Percentiles rank a stretch among this genome's conserved stretches.
These are phyloP conservation scores for Pythium insidiosum DNA, from an alignment of 352 stramenopile genomes.

Conservation along the genomic window DNA sequence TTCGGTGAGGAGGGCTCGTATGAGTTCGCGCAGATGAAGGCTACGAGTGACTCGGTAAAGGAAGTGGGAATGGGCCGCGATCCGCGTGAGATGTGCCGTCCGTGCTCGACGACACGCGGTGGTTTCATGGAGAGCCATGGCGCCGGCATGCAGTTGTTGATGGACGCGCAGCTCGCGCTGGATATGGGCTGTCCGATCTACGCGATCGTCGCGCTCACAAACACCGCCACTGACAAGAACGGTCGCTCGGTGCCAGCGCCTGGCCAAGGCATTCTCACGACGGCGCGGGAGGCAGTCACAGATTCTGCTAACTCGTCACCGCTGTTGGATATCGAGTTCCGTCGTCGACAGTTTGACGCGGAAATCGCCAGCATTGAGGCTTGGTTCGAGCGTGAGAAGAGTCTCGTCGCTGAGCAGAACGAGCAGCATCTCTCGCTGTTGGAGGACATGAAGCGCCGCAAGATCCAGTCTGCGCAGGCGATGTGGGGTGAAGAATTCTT, in stretches of 20 bases:
- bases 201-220: constrained; percentile 71
- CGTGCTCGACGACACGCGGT: constrained; percentile 65
- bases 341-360: constrained; percentile 63
- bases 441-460: constrained; percentile 57
- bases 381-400: constrained; percentile 59
- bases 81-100: constrained; percentile 77
- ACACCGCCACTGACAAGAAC: constrained; percentile 86
- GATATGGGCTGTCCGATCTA: constrained; percentile 87
- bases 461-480: constrained; percentile 53
- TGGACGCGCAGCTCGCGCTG: constrained; percentile 80
- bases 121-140: constrained; percentile 89
- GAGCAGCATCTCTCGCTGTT: constrained; percentile 32
- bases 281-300: constrained; percentile 43
- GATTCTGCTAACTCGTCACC: constrained; percentile 24
- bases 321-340: constrained; percentile 64
- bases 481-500: constrained; percentile 73
- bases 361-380: constrained; percentile 65
- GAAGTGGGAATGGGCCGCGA: constrained; percentile 70
- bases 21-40: constrained; percentile 88
- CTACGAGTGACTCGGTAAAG: constrained; percentile 80
- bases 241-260: constrained; percentile 76
- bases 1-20: constrained; percentile 81
- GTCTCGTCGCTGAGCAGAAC: constrained; percentile 22
- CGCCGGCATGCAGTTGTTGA: constrained; percentile 82
- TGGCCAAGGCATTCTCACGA: constrained; percentile 83